These are phyloP conservation scores for Ophiocytium majus DNA, from an alignment of 352 stramenopile species.

Conservation along the genomic window DNA sequence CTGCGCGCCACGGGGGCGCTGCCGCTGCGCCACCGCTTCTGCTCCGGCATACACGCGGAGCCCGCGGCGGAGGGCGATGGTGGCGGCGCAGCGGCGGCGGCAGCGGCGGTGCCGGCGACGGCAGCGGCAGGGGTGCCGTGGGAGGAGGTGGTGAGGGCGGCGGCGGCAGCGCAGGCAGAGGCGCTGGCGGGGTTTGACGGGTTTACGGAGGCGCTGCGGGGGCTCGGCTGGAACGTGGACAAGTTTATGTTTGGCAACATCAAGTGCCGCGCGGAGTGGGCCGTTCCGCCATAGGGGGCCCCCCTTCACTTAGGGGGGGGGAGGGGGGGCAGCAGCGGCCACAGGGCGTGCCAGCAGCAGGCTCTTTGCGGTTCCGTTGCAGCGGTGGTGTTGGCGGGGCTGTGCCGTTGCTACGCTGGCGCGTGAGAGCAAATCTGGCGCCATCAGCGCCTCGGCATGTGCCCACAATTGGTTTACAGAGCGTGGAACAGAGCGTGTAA, in stretches of 20 bases:
- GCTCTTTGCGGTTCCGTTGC: no score
- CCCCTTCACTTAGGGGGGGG: no score
- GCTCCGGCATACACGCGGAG: constrained; percentile 7
- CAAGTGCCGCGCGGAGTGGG: constrained; percentile 40
- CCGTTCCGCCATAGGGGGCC: neutral
- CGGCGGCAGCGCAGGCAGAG: neutral
- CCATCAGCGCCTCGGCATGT: no score
- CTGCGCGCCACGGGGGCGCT: constrained; percentile 21
- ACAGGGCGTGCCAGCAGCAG: no score
- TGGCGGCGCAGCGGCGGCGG: neutral
- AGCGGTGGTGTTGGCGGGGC: no score
- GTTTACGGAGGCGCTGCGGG: constrained; percentile 29
- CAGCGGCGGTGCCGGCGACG: neutral
- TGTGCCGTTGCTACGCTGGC: no score
- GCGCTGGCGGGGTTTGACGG: neutral
- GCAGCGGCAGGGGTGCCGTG: neutral
- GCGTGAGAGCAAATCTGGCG: no score
- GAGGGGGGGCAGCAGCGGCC: no score
- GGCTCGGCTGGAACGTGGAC: constrained; percentile 51
- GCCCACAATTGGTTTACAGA: no score
- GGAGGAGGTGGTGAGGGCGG: neutral
- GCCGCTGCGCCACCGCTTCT: constrained; percentile 12
- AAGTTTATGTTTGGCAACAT: constrained; percentile 57
- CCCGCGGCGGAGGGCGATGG: neutral
- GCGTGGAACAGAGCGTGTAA: no score